Evolutionary conservation across 371 early-diverging fungal genomes (phyloP).

Genomic region (Lichtheimia corymbifera): DNA sequence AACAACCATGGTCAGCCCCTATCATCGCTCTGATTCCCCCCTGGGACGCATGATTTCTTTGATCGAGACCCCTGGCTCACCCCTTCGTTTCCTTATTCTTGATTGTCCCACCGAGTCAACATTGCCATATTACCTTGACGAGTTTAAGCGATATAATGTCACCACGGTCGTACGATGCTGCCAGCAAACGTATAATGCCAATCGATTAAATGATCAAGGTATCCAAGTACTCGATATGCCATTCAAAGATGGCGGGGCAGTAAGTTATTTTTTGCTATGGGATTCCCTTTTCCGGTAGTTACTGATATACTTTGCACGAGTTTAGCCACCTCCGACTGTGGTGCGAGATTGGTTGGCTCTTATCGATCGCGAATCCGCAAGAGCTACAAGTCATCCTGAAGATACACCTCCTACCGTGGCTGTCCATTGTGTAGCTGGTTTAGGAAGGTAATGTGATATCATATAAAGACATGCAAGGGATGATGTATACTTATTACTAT

Average conservation of each 20-base stretch:
- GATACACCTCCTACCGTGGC: constrained; percentile 63
- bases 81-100: constrained; percentile 81
- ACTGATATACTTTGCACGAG: constrained; percentile 2
- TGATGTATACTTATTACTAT: too few species aligned
- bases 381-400: constrained; percentile 23
- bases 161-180: constrained; percentile 89
- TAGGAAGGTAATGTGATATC: constrained; percentile 41
- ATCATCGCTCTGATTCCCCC: constrained; percentile 37
- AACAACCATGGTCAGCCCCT: constrained; percentile 27
- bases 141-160: constrained; percentile 73
- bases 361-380: constrained; percentile 38
- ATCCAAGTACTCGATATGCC: constrained; percentile 82
- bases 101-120: constrained; percentile 87
- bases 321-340: constrained; percentile 65
- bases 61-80: constrained; percentile 48
- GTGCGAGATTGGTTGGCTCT: constrained; percentile 74
- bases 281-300: background rate
- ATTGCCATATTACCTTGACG: constrained; percentile 72
- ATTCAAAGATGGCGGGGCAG: constrained; percentile 80
- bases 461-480: too few species aligned
- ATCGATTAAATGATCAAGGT: constrained; percentile 50
- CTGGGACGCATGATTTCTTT: constrained; percentile 60
- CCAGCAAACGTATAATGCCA: constrained; percentile 81
- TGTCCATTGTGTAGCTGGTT: constrained; percentile 85
- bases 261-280: constrained; percentile 16